A percentile compares a stretch with the other conserved stretches of the same genome.
Evolutionary conservation across 257 asterid species (phyloP).

Genomic region (Ophiorrhiza pumila): DNA sequence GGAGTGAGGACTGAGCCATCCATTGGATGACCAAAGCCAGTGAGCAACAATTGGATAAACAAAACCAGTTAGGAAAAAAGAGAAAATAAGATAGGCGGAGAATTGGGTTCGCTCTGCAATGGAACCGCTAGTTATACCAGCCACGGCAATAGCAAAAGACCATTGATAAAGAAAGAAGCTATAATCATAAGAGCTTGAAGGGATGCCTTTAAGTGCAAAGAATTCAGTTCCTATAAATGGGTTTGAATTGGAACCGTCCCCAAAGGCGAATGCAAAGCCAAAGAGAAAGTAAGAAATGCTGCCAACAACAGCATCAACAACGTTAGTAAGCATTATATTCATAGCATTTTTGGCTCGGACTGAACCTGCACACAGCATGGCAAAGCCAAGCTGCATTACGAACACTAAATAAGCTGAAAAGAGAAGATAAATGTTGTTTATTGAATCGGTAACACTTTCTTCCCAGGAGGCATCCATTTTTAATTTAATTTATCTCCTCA

Average conservation of each 20-base stretch:
- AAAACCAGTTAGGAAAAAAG: slow-evolving; percentile 55
- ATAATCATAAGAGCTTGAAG: slow-evolving; percentile 35
- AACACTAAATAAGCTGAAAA: slow-evolving; percentile 58
- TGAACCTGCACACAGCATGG: slow-evolving; percentile 67
- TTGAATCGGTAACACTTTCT: slow-evolving; percentile 50
- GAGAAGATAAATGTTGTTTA: slow-evolving; percentile 52
- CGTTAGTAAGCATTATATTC: slow-evolving; percentile 60
- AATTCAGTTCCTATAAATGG: slow-evolving; percentile 46
- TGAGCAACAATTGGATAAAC: slow-evolving; percentile 61
- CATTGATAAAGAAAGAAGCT: slow-evolving; percentile 55
- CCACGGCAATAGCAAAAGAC: slow-evolving; percentile 66
- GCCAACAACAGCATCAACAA: slow-evolving; percentile 55
- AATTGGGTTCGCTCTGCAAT: slow-evolving; percentile 65
- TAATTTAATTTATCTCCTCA: background rate
- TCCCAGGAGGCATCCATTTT: slow-evolving; percentile 65
- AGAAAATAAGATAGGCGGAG: slow-evolving; percentile 50
- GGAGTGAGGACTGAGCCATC: slow-evolving; percentile 46
- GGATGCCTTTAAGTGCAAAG: slow-evolving; percentile 41
- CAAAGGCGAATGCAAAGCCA: slow-evolving; percentile 59
- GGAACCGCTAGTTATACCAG: slow-evolving; percentile 69
- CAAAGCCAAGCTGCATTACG: slow-evolving; percentile 60
- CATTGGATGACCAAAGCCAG: slow-evolving; percentile 58
- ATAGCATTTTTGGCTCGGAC: slow-evolving; percentile 62
- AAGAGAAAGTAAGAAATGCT: slow-evolving; percentile 51
- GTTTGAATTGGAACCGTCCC: slow-evolving; percentile 37